Base-by-base conservation (phyloP, 2,329 filamentous ascomycete species). In the Apiospora hydei region DNA sequence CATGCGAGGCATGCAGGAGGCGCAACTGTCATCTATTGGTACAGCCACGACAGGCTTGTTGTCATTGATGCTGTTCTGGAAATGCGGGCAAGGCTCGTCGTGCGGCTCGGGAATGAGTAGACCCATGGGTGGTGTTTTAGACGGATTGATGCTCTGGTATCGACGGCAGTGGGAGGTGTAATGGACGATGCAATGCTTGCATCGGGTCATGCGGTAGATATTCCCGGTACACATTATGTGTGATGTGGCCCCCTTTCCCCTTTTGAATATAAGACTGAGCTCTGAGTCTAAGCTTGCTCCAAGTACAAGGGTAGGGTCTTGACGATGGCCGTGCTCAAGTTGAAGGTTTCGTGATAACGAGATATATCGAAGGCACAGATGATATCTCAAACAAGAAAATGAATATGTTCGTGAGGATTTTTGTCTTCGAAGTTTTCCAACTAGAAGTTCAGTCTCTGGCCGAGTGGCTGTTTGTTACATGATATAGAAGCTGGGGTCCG, bases 111-210 rank as follows among this genome's bases (percentile, higher is more conserved):
- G 21, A 13, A 30, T 38, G 1, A 34, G 3, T 26, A 11, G 14
- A 6, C 18, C 2, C 8, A 2, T 6, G 16, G 14, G 3, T 8
- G 57, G 57, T 6, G 38, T 24, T 34, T 21, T 13, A 14, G 67
- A 8, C 44, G 47, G 47, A 18, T 57, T 24, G 11, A 21, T 13
- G 21, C 7, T 43, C 24, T n/a, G 34, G 34, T 51, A 69, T 7
- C 41, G 18, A 21, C 67, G 44, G 47, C 68, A 69, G 47, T 69
- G 16, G 30, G 68, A 69, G 30, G 34, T 69, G 34, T 69, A 57
- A 34, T 26, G 21, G 10, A 44, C 49, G 34, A 69, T 38, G n/a
- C 4, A 18, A 21, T 69, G 68, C 8, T 26, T 18, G 38, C 68
- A 69, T 38, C 38, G 14, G 38, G 14, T 41, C 46, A 69, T 13